These are phyloP conservation scores for Drechslera avenae DNA, from an alignment of 2,329 filamentous ascomycete genomes.

Conservation along the genomic window DNA sequence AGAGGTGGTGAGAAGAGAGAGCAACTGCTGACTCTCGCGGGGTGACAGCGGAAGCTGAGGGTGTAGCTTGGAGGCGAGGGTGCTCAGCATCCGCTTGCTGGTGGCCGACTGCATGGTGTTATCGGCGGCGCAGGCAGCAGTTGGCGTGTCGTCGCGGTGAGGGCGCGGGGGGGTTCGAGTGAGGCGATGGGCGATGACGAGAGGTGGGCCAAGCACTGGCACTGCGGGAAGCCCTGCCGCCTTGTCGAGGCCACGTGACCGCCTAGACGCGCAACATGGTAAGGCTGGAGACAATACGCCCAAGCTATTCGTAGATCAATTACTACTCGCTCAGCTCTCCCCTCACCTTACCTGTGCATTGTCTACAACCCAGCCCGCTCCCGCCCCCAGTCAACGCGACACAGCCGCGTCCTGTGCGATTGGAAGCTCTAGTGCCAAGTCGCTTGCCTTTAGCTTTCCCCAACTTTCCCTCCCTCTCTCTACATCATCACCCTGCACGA, in stretches of 20 bases:
- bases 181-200: constrained; percentile 18
- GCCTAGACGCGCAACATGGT: constrained; percentile 16
- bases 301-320: constrained; percentile 12
- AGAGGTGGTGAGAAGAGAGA: constrained; percentile 65
- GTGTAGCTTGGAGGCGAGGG: constrained; percentile 60
- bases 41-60: constrained; percentile 59
- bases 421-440: constrained; percentile 35
- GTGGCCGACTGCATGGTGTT: constrained; percentile 58
- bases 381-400: constrained; percentile 26
- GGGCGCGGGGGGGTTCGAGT: constrained; percentile 1
- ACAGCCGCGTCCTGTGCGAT: constrained; percentile 26
- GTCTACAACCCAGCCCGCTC: constrained; percentile 11
- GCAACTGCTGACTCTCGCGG: constrained; percentile 63
- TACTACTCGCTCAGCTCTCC: constrained; percentile 12
- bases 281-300: constrained; percentile 9
- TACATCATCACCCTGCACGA: constrained; percentile 41
- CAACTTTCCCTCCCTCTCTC: constrained; percentile 38
- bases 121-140: not conserved
- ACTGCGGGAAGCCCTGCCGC: constrained; percentile 8
- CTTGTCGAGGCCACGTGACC: constrained; percentile 16
- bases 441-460: constrained; percentile 41
- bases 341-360: constrained; percentile 13
- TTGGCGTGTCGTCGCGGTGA: constrained; percentile 2
- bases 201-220: constrained; percentile 11
- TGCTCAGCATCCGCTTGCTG: constrained; percentile 41